A percentile compares a stretch with the other conserved stretches of the same genome.
Conservation (phyloP, 176 grass and related monocot genomes). For the Puya raimondii region DNA sequence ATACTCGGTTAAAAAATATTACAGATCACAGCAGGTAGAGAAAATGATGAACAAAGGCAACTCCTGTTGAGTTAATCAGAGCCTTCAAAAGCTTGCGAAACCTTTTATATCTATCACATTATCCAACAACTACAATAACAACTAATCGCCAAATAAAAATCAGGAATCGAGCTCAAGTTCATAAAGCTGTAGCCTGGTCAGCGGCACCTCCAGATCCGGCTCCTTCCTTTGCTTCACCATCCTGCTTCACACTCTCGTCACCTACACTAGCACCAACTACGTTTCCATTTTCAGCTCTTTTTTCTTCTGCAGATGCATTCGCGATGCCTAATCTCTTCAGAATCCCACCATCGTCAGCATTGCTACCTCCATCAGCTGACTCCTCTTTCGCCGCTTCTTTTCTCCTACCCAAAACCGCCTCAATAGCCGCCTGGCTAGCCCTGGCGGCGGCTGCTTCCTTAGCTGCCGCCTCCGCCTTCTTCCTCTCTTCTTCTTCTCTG, state of each 20-base stretch:
- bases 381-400: conserved; percentile 29
- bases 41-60: not conserved
- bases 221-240: conserved; percentile 1
- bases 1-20: not conserved
- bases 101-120: not conserved
- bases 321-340: conserved; percentile 28
- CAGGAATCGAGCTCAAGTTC: not conserved
- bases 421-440: conserved; percentile 75
- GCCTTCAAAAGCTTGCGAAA: not conserved
- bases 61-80: not conserved
- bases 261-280: not conserved
- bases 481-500: conserved; percentile 63
- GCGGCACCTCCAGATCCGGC: not conserved
- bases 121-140: not conserved
- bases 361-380: conserved; percentile 4
- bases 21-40: not conserved
- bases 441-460: conserved; percentile 64
- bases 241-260: not conserved
- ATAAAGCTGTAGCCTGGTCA: not conserved
- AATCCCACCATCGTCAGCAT: conserved; percentile 13
- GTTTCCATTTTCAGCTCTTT: conserved; percentile 10
- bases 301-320: conserved; percentile 15
- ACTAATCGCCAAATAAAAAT: not conserved
- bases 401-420: conserved; percentile 53
- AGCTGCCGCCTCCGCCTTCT: conserved; percentile 48